Base-by-base conservation (phyloP, 805 yeast species). In the Spathaspora boniae region DNA sequence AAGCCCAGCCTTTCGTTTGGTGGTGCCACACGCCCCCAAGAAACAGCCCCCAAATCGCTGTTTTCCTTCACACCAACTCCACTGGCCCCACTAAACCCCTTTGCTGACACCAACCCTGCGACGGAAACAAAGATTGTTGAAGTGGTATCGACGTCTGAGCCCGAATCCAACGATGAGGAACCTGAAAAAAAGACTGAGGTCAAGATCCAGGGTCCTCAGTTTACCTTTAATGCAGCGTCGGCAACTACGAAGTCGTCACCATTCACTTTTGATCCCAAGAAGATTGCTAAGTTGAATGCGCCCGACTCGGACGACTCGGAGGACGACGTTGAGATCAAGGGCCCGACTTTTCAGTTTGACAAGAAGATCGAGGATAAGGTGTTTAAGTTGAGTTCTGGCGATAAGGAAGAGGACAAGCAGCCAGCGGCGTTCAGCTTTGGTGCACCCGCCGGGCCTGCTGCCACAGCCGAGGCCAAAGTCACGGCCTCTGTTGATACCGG, bases 261-360 rank as follows among this genome's bases (percentile, higher is more conserved):
- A 2, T 65, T 67, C 29, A 41, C 68, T 9, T 65, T 65, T 41
- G 63, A 62, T 6, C 57, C 62, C 5, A 56, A 60, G 32, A 51
- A 53, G 19, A 46, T 42, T 14, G 47, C 51, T 28, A 52, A 53
- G 31, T 42, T 34, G 15, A 48, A 43, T 29, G 42, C 41, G 8
- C 47, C 46, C 8, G 53, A 48, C 26, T 62, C 72, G 3, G 78
- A 72, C 34, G 80, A 75, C 29, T 68, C 76, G 1, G 85, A 78
- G 22, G 78, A 78, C 15, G 84, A 78, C 24, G 58, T 80, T 17
- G 81, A 79, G 51, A 72, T 82, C 19, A 76, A 84, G 55, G 94
- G 94, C 1, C 94, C 95, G 15, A 58, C 68, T 9, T 86, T 86
- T 53, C 70, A 54, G 4, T 65, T 67, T 46, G 56, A 54, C 40